A percentile compares a stretch with the other conserved stretches of the same genome.
Evolutionary conservation across 805 yeast species (phyloP).

Genomic region (Starmerella vitae): DNA sequence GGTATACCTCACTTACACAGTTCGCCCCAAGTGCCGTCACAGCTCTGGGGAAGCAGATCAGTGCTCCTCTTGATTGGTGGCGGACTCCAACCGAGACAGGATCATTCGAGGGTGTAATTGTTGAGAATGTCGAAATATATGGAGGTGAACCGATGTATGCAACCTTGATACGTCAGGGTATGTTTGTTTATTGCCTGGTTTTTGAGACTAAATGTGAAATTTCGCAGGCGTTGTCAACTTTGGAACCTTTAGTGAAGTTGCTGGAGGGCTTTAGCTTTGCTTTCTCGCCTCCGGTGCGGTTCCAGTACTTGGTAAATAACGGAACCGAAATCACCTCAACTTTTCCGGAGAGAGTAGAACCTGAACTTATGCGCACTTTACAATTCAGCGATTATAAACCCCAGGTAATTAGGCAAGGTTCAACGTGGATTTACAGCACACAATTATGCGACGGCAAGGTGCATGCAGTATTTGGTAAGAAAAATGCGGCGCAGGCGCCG

Average conservation of each 20-base stretch:
- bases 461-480: slow-evolving; percentile 15
- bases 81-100: too few species aligned
- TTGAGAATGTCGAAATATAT: neutral
- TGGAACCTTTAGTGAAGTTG: slow-evolving; percentile 10
- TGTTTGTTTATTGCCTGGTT: slow-evolving; percentile 8
- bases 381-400: neutral
- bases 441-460: slow-evolving; percentile 1
- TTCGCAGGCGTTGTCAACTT: neutral
- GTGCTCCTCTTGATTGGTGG: neutral
- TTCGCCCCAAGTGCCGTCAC: too few species aligned
- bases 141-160: slow-evolving; percentile 1
- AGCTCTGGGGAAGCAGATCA: neutral
- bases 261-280: slow-evolving; percentile 20
- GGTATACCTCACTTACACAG: too few species aligned
- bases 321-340: slow-evolving; percentile 6
- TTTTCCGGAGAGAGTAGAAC: slow-evolving; percentile 4
- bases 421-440: slow-evolving; percentile 15
- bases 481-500: slow-evolving; percentile 8
- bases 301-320: slow-evolving; percentile 12
- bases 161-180: slow-evolving; percentile 5
- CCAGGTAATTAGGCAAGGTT: slow-evolving; percentile 11
- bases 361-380: slow-evolving; percentile 9
- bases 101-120: slow-evolving; percentile 5
- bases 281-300: slow-evolving; percentile 18
- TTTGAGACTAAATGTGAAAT: neutral